Conservation (phyloP, 768 basidiomycete genomes). For the Trametes meyenii region DNA sequence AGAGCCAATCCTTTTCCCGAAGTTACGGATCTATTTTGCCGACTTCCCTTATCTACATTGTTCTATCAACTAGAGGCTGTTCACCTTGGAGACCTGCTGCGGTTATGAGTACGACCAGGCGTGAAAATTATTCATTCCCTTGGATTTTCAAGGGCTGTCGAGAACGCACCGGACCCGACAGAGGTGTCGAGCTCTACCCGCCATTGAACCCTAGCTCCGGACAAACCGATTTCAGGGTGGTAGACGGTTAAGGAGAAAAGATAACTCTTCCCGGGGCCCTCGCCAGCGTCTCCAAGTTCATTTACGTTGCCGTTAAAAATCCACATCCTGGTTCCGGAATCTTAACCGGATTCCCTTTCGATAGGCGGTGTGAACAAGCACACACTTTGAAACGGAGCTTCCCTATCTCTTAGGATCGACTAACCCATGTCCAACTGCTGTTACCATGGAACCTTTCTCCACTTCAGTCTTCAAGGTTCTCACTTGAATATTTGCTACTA, state of each 20-base stretch:
- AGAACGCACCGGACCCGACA: conserved; percentile 74
- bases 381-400: conserved; percentile 71
- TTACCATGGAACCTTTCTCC: conserved; percentile 88
- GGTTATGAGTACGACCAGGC: conserved; percentile 77
- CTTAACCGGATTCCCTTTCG: conserved; percentile 80
- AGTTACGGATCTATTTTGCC: conserved; percentile 84
- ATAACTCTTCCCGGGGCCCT: conserved; percentile 78
- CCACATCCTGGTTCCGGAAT: conserved; percentile 79
- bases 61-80: conserved; percentile 81
- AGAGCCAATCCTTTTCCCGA: conserved; percentile 81
- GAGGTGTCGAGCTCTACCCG: conserved; percentile 72
- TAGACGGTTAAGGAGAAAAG: conserved; percentile 78
- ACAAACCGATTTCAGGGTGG: conserved; percentile 75
- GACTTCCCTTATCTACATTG: conserved; percentile 82
- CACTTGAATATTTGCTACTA: conserved; percentile 89
- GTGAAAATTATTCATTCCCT: conserved; percentile 72
- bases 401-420: conserved; percentile 82
- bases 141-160: conserved; percentile 82
- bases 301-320: conserved; percentile 71
- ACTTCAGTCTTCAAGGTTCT: conserved; percentile 88
- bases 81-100: conserved; percentile 83
- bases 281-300: conserved; percentile 62
- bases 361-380: conserved; percentile 66
- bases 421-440: conserved; percentile 87
- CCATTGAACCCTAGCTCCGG: conserved; percentile 74